These are phyloP conservation scores for Danielia oregonensis DNA, from an alignment of 805 yeast species.

Conservation along the genomic window DNA sequence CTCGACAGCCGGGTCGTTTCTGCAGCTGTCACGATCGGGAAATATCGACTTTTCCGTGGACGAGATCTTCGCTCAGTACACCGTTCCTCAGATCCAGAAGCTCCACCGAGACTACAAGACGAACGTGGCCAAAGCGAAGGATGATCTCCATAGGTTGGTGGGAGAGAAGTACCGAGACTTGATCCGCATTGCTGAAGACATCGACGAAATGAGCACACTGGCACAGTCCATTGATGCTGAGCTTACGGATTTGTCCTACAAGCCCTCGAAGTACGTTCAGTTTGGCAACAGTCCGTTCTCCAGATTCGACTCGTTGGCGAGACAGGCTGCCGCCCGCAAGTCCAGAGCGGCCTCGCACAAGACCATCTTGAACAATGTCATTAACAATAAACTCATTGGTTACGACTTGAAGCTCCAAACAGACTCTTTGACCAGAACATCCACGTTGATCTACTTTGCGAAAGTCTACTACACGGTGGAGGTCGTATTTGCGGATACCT, in stretches of 20 bases:
- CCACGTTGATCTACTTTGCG: constrained; percentile 28
- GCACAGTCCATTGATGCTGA: constrained; percentile 21
- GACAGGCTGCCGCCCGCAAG: constrained; percentile 14
- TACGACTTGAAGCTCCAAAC: constrained; percentile 27
- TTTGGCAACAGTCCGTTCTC: constrained; percentile 19
- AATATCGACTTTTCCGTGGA: constrained; percentile 24
- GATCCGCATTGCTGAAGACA: constrained; percentile 42
- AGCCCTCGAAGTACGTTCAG: constrained; percentile 23
- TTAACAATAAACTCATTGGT: constrained; percentile 25
- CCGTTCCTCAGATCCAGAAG: constrained; percentile 31
- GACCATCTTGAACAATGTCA: constrained; percentile 26
- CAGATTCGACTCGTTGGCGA: constrained; percentile 18
- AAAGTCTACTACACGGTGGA: constrained; percentile 33
- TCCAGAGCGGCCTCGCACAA: constrained; percentile 19
- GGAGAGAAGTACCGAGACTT: constrained; percentile 41
- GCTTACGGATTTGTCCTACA: constrained; percentile 31
- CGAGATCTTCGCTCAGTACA: constrained; percentile 29
- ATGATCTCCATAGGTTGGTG: constrained; percentile 34
- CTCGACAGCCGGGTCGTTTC: no score
- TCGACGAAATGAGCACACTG: constrained; percentile 26
- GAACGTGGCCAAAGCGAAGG: constrained; percentile 25
- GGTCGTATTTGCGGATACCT: constrained; percentile 16
- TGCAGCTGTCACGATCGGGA: no score
- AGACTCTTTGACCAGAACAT: constrained; percentile 18
- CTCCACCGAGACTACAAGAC: constrained; percentile 26